Evolutionary conservation across 441 rosid species (phyloP).

Genomic region (Corymbia citriodora): DNA sequence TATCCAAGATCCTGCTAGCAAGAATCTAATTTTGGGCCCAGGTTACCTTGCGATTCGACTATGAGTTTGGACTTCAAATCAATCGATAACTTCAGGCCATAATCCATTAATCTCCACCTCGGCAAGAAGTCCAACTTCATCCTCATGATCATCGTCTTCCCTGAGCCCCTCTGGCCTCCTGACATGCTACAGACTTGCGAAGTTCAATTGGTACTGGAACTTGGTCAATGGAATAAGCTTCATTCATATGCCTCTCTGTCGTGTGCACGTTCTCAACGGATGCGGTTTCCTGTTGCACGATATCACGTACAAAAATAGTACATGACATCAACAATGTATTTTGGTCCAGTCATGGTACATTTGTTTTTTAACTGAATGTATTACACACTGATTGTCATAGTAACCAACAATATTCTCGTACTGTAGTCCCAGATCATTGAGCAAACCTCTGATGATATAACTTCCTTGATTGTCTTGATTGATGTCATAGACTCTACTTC

Average conservation of each 20-base stretch:
- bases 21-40: neutral
- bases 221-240: neutral
- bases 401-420: neutral
- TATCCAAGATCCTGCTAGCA: neutral
- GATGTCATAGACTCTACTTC: neutral
- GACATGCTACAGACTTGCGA: neutral
- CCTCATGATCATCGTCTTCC: neutral
- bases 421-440: neutral
- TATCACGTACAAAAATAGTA: neutral
- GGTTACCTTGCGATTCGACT: neutral
- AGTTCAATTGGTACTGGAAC: neutral
- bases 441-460: neutral
- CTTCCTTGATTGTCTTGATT: neutral
- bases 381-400: neutral
- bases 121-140: neutral
- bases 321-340: neutral
- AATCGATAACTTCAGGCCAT: neutral
- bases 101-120: neutral
- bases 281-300: neutral
- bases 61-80: too few species aligned
- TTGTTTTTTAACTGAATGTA: neutral
- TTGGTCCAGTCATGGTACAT: neutral
- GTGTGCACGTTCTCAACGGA: neutral
- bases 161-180: neutral
- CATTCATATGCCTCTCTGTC: neutral